Evolutionary conservation across 352 stramenopile species (phyloP).

Genomic region (Pythium dissimile): DNA sequence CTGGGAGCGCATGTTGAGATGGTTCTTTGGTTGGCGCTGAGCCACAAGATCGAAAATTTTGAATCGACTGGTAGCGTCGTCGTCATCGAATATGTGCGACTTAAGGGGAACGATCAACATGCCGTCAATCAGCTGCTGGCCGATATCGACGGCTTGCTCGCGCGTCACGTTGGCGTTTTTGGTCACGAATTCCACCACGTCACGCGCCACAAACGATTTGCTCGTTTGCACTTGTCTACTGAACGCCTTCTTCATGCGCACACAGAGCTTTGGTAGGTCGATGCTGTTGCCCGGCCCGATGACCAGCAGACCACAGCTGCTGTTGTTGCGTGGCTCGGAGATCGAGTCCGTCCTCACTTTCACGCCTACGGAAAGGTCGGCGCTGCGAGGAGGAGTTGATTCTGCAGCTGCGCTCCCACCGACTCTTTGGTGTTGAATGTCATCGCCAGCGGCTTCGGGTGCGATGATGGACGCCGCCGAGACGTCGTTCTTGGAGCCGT

Average conservation of each 20-base stretch:
- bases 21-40: constrained; percentile 63
- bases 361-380: too few relatives aligned
- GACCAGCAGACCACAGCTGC: neutral
- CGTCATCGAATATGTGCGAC: constrained; percentile 71
- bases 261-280: constrained; percentile 56
- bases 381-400: too few relatives aligned
- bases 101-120: constrained; percentile 74
- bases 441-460: neutral
- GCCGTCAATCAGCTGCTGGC: constrained; percentile 63
- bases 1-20: constrained; percentile 57
- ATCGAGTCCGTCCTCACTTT: neutral
- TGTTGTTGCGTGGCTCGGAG: neutral
- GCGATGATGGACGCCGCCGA: constrained; percentile 2
- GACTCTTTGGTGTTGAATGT: neutral
- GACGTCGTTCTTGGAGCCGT: constrained; percentile 25
- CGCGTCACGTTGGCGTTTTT: constrained; percentile 37
- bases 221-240: constrained; percentile 68
- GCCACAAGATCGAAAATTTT: constrained; percentile 50
- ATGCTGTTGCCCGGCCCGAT: constrained; percentile 36
- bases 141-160: constrained; percentile 45
- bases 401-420: too few relatives aligned
- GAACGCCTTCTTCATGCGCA: constrained; percentile 75
- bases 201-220: constrained; percentile 69
- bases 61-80: constrained; percentile 42
- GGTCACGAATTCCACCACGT: constrained; percentile 62